phyloP scores from a whole-genome alignment of 2,329 filamentous ascomycete genomes.

The Stylonectria norvegica region DNA sequence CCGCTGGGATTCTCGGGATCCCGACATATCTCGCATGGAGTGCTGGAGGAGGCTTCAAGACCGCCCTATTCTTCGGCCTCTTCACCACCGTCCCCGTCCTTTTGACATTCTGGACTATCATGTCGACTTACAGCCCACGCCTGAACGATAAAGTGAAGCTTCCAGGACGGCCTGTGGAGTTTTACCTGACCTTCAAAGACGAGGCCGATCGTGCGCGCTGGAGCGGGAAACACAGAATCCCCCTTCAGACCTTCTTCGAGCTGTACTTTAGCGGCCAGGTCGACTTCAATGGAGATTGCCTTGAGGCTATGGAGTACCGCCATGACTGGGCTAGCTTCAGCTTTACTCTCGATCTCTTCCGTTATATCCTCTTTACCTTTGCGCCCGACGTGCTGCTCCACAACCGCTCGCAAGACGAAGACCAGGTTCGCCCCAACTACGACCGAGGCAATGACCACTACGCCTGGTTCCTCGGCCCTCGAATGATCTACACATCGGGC shows the following conservation, averaged over 20 bases:
- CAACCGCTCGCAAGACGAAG: slow-evolving; percentile 86
- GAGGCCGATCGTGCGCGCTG: slow-evolving; percentile 56
- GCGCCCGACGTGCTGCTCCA: slow-evolving; percentile 85
- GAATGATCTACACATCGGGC: slow-evolving; percentile 96
- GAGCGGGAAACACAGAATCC: slow-evolving; percentile 70
- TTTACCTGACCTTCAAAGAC: slow-evolving; percentile 77
- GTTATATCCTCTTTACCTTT: slow-evolving; percentile 77
- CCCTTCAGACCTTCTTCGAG: slow-evolving; percentile 87
- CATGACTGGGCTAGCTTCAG: slow-evolving; percentile 93
- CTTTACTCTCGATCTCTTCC: slow-evolving; percentile 79
- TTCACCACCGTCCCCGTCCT: slow-evolving; percentile 76
- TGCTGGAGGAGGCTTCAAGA: slow-evolving; percentile 78
- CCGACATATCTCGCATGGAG: slow-evolving; percentile 78
- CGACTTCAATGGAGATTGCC: slow-evolving; percentile 83
- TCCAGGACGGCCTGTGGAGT: slow-evolving; percentile 79
- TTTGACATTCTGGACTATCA: slow-evolving; percentile 71
- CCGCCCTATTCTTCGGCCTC: slow-evolving; percentile 76
- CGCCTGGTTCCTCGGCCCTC: slow-evolving; percentile 90
- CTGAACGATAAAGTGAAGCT: slow-evolving; percentile 84
- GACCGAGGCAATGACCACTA: slow-evolving; percentile 96
- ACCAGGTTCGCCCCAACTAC: slow-evolving; percentile 93
- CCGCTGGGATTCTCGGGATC: slow-evolving; percentile 62
- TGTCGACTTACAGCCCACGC: slow-evolving; percentile 76
- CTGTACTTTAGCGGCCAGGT: slow-evolving; percentile 92
- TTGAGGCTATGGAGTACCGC: slow-evolving; percentile 83